Conservation (phyloP, 2,329 filamentous ascomycete genomes). For the Chalaropsis ovoidea region DNA sequence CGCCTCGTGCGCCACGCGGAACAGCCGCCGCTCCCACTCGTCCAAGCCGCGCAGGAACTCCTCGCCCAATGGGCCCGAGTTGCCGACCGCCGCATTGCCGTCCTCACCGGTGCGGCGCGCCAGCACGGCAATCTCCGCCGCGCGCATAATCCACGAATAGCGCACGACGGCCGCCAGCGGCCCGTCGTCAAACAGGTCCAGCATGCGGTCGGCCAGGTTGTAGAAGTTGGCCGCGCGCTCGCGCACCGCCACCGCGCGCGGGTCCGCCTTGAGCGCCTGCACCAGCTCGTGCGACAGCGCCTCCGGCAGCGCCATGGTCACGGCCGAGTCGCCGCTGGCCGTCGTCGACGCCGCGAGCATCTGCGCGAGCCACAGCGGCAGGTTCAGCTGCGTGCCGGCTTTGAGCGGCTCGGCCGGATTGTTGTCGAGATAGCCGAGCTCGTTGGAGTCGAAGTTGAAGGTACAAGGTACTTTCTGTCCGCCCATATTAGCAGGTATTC, state of each 20-base stretch:
- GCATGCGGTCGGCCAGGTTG: slow-evolving; percentile 68
- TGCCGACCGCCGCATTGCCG: slow-evolving; percentile 38
- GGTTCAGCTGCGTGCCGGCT: slow-evolving; percentile 64
- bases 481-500: slow-evolving; percentile 22
- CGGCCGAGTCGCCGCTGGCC: slow-evolving; percentile 41
- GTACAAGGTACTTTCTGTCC: slow-evolving; percentile 84
- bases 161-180: slow-evolving; percentile 65
- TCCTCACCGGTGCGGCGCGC: slow-evolving; percentile 66
- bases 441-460: slow-evolving; percentile 80
- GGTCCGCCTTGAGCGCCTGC: slow-evolving; percentile 83
- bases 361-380: slow-evolving; percentile 90
- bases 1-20: slow-evolving; percentile 64
- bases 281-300: slow-evolving; percentile 70
- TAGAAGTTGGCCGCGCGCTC: slow-evolving; percentile 83
- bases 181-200: slow-evolving; percentile 79
- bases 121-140: slow-evolving; percentile 75
- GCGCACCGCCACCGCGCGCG: slow-evolving; percentile 72
- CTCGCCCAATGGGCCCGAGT: slow-evolving; percentile 42
- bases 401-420: slow-evolving; percentile 64
- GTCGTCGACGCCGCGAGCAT: slow-evolving; percentile 68
- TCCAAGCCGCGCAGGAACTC: slow-evolving; percentile 84
- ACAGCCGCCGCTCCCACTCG: slow-evolving; percentile 73
- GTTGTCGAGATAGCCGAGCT: slow-evolving; percentile 81
- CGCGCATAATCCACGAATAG: slow-evolving; percentile 70
- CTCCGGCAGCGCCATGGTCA: slow-evolving; percentile 70